These are phyloP conservation scores for Fusarium torreyae DNA, from an alignment of 2,329 filamentous ascomycete genomes.

Conservation along the genomic window DNA sequence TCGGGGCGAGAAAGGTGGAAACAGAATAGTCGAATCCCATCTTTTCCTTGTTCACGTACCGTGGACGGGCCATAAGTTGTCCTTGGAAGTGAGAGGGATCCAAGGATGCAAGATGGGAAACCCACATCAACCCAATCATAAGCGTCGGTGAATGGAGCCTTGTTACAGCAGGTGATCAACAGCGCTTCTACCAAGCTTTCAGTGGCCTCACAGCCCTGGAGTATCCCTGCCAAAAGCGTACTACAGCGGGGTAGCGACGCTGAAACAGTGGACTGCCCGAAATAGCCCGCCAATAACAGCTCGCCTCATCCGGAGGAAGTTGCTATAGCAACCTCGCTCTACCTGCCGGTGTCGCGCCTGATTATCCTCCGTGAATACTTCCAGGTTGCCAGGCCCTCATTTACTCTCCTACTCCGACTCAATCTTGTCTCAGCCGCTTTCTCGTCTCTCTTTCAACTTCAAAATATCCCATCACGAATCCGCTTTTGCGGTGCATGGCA, in stretches of 20 bases:
- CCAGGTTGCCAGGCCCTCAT: slow-evolving; percentile 29
- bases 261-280: slow-evolving; percentile 45
- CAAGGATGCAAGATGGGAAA: slow-evolving; percentile 22
- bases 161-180: slow-evolving; percentile 35
- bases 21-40: slow-evolving; percentile 25
- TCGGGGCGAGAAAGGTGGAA: slow-evolving; percentile 26
- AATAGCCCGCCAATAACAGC: slow-evolving; percentile 42
- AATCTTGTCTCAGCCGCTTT: slow-evolving; percentile 45
- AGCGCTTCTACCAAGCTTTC: slow-evolving; percentile 39
- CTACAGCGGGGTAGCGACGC: slow-evolving; percentile 48
- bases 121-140: slow-evolving; percentile 26
- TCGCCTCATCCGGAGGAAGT: slow-evolving; percentile 19
- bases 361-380: slow-evolving; percentile 45
- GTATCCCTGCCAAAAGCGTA: slow-evolving; percentile 37
- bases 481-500: slow-evolving; percentile 40
- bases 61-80: slow-evolving; percentile 41
- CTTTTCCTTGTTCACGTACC: slow-evolving; percentile 28
- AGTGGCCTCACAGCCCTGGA: slow-evolving; percentile 40
- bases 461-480: slow-evolving; percentile 21
- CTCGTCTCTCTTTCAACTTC: slow-evolving; percentile 42
- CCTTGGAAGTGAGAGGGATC: slow-evolving; percentile 21
- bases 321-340: slow-evolving; percentile 45
- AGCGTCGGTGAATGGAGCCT: slow-evolving; percentile 22
- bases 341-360: slow-evolving; percentile 22
- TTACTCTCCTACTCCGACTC: slow-evolving; percentile 27